Percentiles rank a stretch among this genome's conserved stretches.
These are phyloP conservation scores for Nicotiana noctiflora DNA, from an alignment of 257 asterid genomes.

Conservation along the genomic window DNA sequence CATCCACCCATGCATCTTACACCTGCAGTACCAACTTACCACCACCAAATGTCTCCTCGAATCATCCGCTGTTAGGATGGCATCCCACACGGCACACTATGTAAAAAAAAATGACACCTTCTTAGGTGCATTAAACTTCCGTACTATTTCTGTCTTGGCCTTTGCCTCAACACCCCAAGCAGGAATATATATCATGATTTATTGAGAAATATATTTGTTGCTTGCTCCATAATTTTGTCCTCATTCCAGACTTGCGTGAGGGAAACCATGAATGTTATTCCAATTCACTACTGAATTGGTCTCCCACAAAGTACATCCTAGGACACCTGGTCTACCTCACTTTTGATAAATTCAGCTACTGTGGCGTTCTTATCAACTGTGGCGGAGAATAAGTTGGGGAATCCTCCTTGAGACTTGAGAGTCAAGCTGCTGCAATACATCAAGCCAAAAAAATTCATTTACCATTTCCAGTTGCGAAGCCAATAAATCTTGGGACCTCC, in stretches of 20 bases:
- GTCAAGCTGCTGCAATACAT: background rate
- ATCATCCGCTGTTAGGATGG: no score
- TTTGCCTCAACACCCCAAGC: background rate
- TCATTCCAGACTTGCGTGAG: no score
- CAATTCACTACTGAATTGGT: background rate
- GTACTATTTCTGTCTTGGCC: background rate
- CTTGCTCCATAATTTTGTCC: background rate
- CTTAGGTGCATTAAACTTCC: background rate
- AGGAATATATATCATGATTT: background rate
- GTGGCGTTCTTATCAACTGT: background rate
- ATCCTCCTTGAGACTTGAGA: background rate
- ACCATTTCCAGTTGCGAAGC: background rate
- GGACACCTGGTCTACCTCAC: background rate
- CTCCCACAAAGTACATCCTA: background rate
- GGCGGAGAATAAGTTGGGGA: background rate
- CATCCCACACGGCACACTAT: background rate
- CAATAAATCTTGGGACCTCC: background rate
- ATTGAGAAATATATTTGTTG: background rate
- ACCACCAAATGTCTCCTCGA: no score
- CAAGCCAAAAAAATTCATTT: background rate
- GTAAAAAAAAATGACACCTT: background rate
- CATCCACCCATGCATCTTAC: no score
- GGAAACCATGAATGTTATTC: background rate
- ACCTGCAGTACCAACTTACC: no score
- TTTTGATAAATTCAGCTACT: background rate